Base-by-base conservation (phyloP, 2,329 filamentous ascomycete species). In the Epichloe hybrida region DNA sequence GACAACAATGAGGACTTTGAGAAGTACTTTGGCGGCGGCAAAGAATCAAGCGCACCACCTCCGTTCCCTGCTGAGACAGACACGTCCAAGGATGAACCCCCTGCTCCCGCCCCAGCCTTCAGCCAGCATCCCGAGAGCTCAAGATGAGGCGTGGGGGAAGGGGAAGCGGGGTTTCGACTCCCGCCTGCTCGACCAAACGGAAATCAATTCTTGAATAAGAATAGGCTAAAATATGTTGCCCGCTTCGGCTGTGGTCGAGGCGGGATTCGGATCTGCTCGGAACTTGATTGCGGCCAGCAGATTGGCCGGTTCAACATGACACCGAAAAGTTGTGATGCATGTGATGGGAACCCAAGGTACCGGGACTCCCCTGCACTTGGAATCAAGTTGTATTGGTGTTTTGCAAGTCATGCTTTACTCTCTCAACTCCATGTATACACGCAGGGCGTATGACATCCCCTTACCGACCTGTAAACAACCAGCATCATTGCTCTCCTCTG, bases 1-100 rank as follows among this genome's bases (percentile, higher is more conserved):
- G 91, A 97, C 61, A 68, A 69, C 50, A 84, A 86, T 60, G 90
- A 97, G 62, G 90, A 97, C 62, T 97, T 98, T 69, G 75, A 84
- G 61, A 96, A 96, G 74, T 98, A 95, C 73, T 98, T 98, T 67
- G 78, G 83, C 58, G 78, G 77, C 53, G 72, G 70, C 46, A 74
- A 77, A 59, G 61, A 78, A 54, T 56, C 75, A 61, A 77, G 76
- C 59, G 72, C 80, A 15, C 80, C 83, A 50, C 74, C 79, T 35
- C 77, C 77, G 39, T 73, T 75, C 53, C 72, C 72, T 21, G 62
- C 66, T 40, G 70, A 68, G 57, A 69, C 72, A 23, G 71, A 73
- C 53, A 63, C 61, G 23, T 63, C 65, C 12, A 23, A n/a, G n/a
- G 63, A 64, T 50, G 65, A 66, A 13, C 61, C 5, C 5, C 64